Evolutionary conservation across 805 yeast species (phyloP).

Genomic region (Debaryomyces tyrocola): DNA sequence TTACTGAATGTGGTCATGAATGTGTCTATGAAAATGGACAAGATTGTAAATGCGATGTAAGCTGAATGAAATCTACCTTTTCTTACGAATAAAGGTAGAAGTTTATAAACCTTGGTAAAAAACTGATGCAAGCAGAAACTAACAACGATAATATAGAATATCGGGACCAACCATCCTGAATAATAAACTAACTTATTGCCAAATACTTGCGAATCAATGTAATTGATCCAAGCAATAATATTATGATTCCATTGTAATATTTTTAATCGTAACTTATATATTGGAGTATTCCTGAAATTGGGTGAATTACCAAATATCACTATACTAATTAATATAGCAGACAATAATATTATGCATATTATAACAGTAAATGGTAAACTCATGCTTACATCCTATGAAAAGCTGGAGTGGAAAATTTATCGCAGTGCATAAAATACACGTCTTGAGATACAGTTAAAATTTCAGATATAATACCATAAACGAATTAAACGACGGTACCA

Average conservation of each 20-base stretch:
- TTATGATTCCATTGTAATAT: conserved; percentile 7
- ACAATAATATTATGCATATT: conserved; percentile 4
- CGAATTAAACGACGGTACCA: not conserved
- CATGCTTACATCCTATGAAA: not conserved
- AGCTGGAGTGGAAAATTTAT: not conserved
- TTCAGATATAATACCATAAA: not conserved
- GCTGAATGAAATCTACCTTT: conserved; percentile 9
- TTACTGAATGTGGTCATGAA: conserved; percentile 37
- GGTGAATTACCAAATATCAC: conserved; percentile 54
- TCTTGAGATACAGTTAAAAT: not conserved
- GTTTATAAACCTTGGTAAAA: conserved; percentile 25
- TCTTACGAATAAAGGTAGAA: conserved; percentile 10
- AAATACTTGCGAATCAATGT: conserved; percentile 20
- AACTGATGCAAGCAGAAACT: conserved; percentile 32
- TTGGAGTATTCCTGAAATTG: conserved; percentile 29
- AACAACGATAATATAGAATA: conserved; percentile 37
- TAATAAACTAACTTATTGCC: conserved; percentile 19
- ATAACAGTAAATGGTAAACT: conserved; percentile 4
- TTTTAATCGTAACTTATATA: conserved; percentile 23
- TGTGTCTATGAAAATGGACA: conserved; percentile 33
- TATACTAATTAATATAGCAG: conserved; percentile 20
- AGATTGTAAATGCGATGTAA: conserved; percentile 31
- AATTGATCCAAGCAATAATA: conserved; percentile 3
- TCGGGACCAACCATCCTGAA: conserved; percentile 47
- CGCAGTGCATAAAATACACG: not conserved